Percentiles rank a stretch among this genome's conserved stretches.
Conservation (phyloP, 2,329 filamentous ascomycete genomes). For the Orbilia brochopaga region DNA sequence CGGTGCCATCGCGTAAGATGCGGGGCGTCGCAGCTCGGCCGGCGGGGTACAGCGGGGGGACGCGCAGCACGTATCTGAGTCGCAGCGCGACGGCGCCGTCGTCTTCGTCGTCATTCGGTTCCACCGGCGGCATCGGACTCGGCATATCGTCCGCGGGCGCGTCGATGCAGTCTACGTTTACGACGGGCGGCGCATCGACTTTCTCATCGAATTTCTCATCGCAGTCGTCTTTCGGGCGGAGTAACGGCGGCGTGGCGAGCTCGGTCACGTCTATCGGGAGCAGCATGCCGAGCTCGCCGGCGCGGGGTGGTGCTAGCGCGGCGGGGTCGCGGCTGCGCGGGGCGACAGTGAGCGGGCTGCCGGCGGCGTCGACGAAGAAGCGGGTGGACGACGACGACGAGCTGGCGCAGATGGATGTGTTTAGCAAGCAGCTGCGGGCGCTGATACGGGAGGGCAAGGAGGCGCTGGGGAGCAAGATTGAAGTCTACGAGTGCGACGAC, state of each 20-base stretch:
- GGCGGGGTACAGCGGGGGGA: conserved; percentile 5
- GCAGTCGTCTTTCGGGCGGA: conserved; percentile 30
- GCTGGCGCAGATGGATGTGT: conserved; percentile 76
- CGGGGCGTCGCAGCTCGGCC: conserved; percentile 31
- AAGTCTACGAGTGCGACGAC: conserved; percentile 64
- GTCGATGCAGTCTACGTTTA: conserved; percentile 21
- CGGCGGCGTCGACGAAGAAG: conserved; percentile 28
- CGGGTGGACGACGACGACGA: conserved; percentile 67
- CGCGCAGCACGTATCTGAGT: conserved; percentile 24
- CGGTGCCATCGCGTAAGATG: conserved; percentile 41
- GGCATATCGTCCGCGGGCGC: conserved; percentile 17
- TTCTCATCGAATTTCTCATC: conserved; percentile 22
- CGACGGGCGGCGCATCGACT: not conserved
- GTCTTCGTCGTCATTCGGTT: conserved; percentile 14
- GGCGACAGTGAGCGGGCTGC: conserved; percentile 4
- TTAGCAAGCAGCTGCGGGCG: conserved; percentile 78
- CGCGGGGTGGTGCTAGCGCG: conserved; percentile 27
- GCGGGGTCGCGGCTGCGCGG: conserved; percentile 30
- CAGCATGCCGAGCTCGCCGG: conserved; percentile 30
- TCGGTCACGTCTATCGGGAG: conserved; percentile 34
- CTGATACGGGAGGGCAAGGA: conserved; percentile 90
- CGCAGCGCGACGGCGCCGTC: conserved; percentile 32
- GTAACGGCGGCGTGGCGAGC: conserved; percentile 33
- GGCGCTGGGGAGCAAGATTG: conserved; percentile 76
- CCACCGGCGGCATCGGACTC: conserved; percentile 13